These are phyloP conservation scores for Dipodascus albidus DNA, from an alignment of 805 yeast genomes.

Conservation along the genomic window DNA sequence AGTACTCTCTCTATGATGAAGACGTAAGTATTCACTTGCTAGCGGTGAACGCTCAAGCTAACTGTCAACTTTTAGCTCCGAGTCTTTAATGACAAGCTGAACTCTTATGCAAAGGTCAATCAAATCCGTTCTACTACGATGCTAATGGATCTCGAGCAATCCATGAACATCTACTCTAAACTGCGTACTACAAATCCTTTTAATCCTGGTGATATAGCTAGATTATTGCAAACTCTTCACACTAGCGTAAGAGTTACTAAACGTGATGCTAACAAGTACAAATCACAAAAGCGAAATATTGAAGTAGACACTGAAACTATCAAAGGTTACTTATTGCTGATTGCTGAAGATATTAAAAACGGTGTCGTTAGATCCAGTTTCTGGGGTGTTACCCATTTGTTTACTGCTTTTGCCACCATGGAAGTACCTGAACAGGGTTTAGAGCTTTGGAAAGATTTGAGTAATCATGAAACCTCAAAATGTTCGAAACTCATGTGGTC, in stretches of 20 bases:
- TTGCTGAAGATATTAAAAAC: conserved; percentile 11
- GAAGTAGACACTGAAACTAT: conserved; percentile 4
- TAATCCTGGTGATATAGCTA: conserved; percentile 9
- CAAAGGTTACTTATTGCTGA: conserved; percentile 8
- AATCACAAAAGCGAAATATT: conserved; percentile 6
- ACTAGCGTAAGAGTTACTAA: conserved; percentile 10
- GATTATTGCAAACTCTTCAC: conserved; percentile 14
- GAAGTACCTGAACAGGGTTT: conserved; percentile 12
- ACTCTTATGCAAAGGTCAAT: not conserved
- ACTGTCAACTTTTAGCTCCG: not conserved
- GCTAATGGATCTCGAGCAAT: conserved; percentile 11
- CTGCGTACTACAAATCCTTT: conserved; percentile 10
- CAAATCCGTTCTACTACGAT: not conserved
- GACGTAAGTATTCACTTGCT: not conserved
- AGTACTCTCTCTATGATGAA: not conserved
- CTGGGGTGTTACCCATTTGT: conserved; percentile 15
- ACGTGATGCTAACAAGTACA: conserved; percentile 2
- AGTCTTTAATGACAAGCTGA: conserved; percentile 1
- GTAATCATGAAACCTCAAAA: conserved; percentile 3
- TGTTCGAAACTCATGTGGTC: conserved; percentile 2
- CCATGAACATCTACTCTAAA: conserved; percentile 13
- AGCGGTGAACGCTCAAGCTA: not conserved
- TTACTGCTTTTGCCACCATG: conserved; percentile 13
- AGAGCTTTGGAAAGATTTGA: conserved; percentile 9
- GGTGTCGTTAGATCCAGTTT: conserved; percentile 9